Evolutionary conservation across 2,329 filamentous ascomycete species (phyloP), one percentile per base, ranked within the genome.

Genomic region (Gnomoniopsis smithogilvyi): DNA sequence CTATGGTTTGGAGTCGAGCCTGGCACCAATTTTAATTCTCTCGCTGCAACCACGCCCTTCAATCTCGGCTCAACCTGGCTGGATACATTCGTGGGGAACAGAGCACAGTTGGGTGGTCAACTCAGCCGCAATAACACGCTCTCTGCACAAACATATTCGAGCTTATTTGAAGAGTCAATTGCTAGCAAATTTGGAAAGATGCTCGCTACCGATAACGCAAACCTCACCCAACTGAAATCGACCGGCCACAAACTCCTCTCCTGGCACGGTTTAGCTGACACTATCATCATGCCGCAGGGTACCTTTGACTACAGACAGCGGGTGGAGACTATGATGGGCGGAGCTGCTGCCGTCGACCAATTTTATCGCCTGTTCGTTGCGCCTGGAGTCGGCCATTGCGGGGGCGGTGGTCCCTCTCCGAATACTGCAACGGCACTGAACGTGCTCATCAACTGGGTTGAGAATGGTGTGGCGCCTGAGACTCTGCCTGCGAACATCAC

Each of bases 231-330:
- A 3, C 81, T 81, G 69, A 67, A 75, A 12, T 54, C 67, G 0
- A 65, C 71, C 0, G 79, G 78, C 33, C 79, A 77, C 15, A 82
- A 82, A 64, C 64, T 83, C n/a, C 67, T 83, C 11, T 76, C 77
- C 62, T 83, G 74, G 69, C 80, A 84, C 66, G 80, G 80, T 43
- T 51, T 68, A 51, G 53, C 58, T 19, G 65, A 68, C 56, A 45
- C 49, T n/a, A 30, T 64, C 33, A 55, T 67, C 33, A 60, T 65
- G 12, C 46, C 63, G 38, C 58, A 63, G 19, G 63, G 61, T 33
- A 68, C 65, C 1, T 30, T 70, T 63, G 26, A 67, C 38, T 72
- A 70, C 60, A 67, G 66, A 53, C 61, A 69, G 26, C 43, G 52
- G 6, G 68, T 68, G 11, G 36, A 38, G 36, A 12, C 36, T 3